These are phyloP conservation scores for Jackrogersella minutella DNA, from an alignment of 495 filamentous ascomycete genomes.

Conservation along the genomic window DNA sequence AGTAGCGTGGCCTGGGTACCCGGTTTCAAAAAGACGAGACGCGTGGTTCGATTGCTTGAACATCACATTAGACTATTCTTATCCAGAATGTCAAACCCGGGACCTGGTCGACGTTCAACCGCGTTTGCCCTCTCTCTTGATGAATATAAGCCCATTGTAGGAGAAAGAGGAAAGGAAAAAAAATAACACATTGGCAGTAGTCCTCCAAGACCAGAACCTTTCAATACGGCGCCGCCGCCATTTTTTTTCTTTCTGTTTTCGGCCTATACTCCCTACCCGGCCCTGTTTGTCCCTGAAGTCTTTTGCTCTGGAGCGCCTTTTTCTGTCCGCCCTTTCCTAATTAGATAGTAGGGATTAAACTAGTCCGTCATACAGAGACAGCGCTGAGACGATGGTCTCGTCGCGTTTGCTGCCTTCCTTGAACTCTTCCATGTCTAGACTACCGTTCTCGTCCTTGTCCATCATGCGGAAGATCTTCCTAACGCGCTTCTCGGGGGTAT, in stretches of 20 bases:
- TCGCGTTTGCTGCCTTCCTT: conserved; percentile 98
- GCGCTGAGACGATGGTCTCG: conserved; percentile 97
- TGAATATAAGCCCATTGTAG: conserved; percentile 20
- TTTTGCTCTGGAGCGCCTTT: conserved; percentile 20
- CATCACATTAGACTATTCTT: conserved; percentile 36
- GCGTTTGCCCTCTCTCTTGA: conserved; percentile 29
- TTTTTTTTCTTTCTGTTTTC: conserved; percentile 24
- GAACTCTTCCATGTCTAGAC: conserved; percentile 93
- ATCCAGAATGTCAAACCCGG: conserved; percentile 19
- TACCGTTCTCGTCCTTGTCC: conserved; percentile 99
- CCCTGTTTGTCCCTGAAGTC: conserved; percentile 14
- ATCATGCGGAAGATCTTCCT: conserved; percentile 99
- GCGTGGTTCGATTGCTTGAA: conserved; percentile 22
- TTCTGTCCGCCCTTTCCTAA: conserved; percentile 9
- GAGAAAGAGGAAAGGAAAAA: conserved; percentile 24
- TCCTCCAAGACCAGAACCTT: conserved; percentile 14
- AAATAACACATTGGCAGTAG: conserved; percentile 23
- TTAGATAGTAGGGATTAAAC: conserved; percentile 62
- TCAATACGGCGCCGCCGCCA: conserved; percentile 22
- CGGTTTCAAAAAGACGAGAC: conserved; percentile 1
- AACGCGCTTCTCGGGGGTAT: conserved; percentile 98
- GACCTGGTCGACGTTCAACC: conserved; percentile 28
- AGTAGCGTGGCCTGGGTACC: conserved; percentile 15
- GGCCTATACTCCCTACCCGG: conserved; percentile 4
- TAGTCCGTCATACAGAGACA: conserved; percentile 94